phyloP scores from a whole-genome alignment of 352 stramenopile species.

The Phytophthora sp. region DNA sequence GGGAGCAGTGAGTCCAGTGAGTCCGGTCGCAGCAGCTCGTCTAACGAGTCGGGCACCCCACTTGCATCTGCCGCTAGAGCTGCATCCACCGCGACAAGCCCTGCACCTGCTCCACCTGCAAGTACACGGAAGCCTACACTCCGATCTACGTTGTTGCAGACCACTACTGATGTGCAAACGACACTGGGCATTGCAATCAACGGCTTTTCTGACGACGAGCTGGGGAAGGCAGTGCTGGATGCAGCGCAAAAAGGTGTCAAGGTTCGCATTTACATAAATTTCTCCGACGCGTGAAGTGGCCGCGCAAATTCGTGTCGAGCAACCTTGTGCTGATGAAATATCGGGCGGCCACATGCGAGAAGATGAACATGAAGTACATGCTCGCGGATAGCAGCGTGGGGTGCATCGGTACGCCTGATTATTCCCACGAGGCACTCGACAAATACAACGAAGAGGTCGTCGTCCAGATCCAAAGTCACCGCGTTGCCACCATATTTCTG shows the following conservation, averaged over 20 bases:
- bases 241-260: neutral
- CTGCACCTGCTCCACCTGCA: too few relatives aligned
- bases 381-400: neutral
- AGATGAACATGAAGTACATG: neutral
- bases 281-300: neutral
- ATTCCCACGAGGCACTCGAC: neutral
- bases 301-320: neutral
- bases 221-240: neutral
- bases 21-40: too few relatives aligned
- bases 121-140: neutral
- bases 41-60: too few relatives aligned
- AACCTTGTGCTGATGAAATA: neutral
- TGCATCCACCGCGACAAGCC: too few relatives aligned
- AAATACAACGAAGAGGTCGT: neutral
- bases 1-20: neutral
- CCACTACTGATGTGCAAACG: neutral
- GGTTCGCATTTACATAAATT: neutral
- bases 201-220: neutral
- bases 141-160: neutral
- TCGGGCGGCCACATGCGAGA: neutral
- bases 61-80: too few relatives aligned
- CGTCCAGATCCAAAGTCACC: neutral
- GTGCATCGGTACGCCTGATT: neutral
- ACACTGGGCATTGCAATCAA: neutral
- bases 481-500: neutral